These are phyloP conservation scores for Lentinula edodes DNA, from an alignment of 768 basidiomycete species.

Conservation along the genomic window DNA sequence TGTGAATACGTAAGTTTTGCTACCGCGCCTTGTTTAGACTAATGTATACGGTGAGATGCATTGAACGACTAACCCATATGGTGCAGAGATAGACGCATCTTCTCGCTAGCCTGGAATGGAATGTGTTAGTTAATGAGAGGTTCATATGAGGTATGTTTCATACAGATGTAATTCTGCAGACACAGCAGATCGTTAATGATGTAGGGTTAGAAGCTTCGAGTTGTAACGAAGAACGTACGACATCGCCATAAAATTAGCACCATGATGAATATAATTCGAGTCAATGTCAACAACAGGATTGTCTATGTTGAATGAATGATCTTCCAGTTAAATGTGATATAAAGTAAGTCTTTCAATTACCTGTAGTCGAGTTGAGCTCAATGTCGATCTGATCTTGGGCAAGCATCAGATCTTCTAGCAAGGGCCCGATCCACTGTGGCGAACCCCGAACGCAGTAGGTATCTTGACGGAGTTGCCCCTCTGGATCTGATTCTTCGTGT, in stretches of 20 bases:
- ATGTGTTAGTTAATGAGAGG: slow-evolving; percentile 35
- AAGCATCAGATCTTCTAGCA: slow-evolving; percentile 46
- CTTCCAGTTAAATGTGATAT: background rate
- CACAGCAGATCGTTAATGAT: background rate
- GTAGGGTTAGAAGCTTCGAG: background rate
- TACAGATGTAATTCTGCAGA: background rate
- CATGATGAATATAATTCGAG: slow-evolving; percentile 61
- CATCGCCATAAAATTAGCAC: slow-evolving; percentile 61
- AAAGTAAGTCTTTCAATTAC: background rate
- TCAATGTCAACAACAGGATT: slow-evolving; percentile 68
- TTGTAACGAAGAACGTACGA: slow-evolving; percentile 33
- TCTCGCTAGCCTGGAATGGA: slow-evolving; percentile 18
- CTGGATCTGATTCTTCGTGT: background rate
- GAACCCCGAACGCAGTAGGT: slow-evolving; percentile 40
- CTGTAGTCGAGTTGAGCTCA: slow-evolving; percentile 59
- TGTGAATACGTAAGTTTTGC: slow-evolving; percentile 41
- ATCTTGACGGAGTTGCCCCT: slow-evolving; percentile 47
- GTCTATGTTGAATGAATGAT: slow-evolving; percentile 25
- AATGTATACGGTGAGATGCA: slow-evolving; percentile 19
- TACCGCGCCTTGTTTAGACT: slow-evolving; percentile 8
- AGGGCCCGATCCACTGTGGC: slow-evolving; percentile 57
- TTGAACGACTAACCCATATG: slow-evolving; percentile 22
- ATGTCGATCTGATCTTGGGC: slow-evolving; percentile 37
- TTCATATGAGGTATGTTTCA: background rate
- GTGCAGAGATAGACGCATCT: slow-evolving; percentile 32